Percentiles rank a stretch among this genome's conserved stretches.
Conservation (phyloP, 208 protist species). For the Lotmaria passim region DNA sequence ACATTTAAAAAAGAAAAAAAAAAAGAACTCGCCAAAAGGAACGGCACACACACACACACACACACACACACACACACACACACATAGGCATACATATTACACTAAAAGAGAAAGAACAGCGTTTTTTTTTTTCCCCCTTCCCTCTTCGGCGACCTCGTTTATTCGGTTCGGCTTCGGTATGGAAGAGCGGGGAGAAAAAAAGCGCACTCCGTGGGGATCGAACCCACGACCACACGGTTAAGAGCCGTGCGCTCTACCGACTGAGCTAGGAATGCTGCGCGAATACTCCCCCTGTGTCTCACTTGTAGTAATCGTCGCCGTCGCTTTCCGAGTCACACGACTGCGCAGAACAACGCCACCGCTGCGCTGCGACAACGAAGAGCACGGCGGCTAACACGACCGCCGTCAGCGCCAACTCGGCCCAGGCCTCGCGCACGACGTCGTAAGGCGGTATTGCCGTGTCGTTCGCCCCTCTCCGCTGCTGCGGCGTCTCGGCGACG, state of each 20-base stretch:
- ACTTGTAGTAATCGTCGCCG: slow-evolving; percentile 35
- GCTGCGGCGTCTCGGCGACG: slow-evolving; percentile 14
- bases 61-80: background rate
- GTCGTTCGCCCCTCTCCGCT: background rate
- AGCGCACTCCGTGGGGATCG: slow-evolving; percentile 89
- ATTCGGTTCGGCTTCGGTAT: background rate
- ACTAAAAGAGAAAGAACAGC: no score
- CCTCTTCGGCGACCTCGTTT: background rate
- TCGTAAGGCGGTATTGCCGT: slow-evolving; percentile 32
- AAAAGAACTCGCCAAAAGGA: no score
- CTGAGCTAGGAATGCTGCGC: slow-evolving; percentile 91
- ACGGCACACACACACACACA: no score
- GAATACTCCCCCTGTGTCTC: slow-evolving; percentile 1
- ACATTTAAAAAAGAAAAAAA: no score
- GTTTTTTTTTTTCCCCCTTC: background rate
- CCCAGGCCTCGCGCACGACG: slow-evolving; percentile 35
- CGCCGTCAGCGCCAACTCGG: slow-evolving; percentile 37
- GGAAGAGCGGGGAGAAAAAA: slow-evolving; percentile 38
- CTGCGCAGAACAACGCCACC: slow-evolving; percentile 16
- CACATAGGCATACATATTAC: background rate
- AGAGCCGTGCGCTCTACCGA: slow-evolving; percentile 97
- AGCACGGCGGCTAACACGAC: slow-evolving; percentile 28
- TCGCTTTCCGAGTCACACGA: slow-evolving; percentile 14
- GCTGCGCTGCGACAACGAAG: slow-evolving; percentile 45
- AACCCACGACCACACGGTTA: slow-evolving; percentile 98